Evolutionary conservation across 2,329 filamentous ascomycete genomes (phyloP).

Genomic region (Escovopsis weberi): DNA sequence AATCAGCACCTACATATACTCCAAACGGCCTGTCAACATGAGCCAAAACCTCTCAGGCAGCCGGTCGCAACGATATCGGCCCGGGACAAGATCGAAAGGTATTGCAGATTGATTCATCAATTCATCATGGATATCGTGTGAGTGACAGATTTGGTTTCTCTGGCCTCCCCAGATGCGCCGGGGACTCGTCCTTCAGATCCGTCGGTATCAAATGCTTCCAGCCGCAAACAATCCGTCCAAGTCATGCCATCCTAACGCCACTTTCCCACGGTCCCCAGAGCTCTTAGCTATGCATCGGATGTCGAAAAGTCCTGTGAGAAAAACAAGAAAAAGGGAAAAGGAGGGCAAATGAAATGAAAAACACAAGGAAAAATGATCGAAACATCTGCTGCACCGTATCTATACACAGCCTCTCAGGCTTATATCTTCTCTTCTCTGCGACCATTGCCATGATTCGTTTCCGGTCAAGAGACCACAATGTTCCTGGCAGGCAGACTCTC

Average conservation of each 20-base stretch:
- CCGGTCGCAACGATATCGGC: no score
- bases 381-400: not conserved
- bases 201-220: not conserved
- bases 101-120: conserved; percentile 2
- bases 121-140: conserved; percentile 17
- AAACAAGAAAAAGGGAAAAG: conserved; percentile 6
- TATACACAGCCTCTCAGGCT: conserved; percentile 2
- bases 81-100: no score
- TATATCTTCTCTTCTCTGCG: not conserved
- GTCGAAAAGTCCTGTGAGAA: no score
- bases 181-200: conserved; percentile 10
- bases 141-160: conserved; percentile 10
- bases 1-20: no score
- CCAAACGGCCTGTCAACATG: not conserved
- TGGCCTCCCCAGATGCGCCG: conserved; percentile 8
- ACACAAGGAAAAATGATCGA: not conserved
- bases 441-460: not conserved
- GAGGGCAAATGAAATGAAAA: not conserved
- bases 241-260: conserved; percentile 7
- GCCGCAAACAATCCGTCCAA: conserved; percentile 2
- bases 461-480: not conserved
- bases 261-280: not conserved
- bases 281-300: no score
- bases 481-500: not conserved
- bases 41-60: no score